Evolutionary conservation across 2,329 filamentous ascomycete genomes (phyloP).

Genomic region (Epichloe gansuensis): DNA sequence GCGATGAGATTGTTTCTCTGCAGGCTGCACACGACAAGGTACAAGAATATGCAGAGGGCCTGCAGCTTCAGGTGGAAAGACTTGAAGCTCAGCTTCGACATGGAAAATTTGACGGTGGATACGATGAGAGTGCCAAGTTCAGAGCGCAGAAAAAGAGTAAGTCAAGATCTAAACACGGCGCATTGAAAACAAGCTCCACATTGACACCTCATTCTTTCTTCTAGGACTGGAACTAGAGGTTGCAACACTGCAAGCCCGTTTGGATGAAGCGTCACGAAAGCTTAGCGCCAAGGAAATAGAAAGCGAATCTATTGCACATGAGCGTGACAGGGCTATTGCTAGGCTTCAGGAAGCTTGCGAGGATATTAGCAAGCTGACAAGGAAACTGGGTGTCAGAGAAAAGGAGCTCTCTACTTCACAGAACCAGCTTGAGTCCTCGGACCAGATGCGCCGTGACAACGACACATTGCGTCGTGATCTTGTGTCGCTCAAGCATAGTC

Average conservation of each 20-base stretch:
- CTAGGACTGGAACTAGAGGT: slow-evolving; percentile 47
- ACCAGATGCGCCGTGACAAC: slow-evolving; percentile 27
- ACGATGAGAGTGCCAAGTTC: slow-evolving; percentile 32
- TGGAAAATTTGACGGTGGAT: slow-evolving; percentile 30
- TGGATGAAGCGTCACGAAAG: slow-evolving; percentile 52
- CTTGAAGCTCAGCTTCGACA: slow-evolving; percentile 37
- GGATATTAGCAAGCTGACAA: slow-evolving; percentile 39
- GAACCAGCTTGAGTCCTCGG: slow-evolving; percentile 28
- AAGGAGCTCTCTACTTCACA: slow-evolving; percentile 31
- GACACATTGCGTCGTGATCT: slow-evolving; percentile 30
- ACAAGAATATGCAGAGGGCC: slow-evolving; percentile 39
- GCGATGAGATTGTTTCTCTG: slow-evolving; percentile 42
- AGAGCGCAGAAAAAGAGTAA: slow-evolving; percentile 44
- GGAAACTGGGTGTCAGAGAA: slow-evolving; percentile 28
- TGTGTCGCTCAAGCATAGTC: slow-evolving; percentile 25
- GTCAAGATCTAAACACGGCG: slow-evolving; percentile 14
- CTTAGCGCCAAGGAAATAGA: slow-evolving; percentile 50
- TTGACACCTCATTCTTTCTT: neutral
- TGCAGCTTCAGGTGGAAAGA: slow-evolving; percentile 38
- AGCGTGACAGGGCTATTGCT: slow-evolving; percentile 52
- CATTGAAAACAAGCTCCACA: neutral
- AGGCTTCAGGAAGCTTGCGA: slow-evolving; percentile 50
- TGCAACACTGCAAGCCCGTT: slow-evolving; percentile 44
- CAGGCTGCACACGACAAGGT: slow-evolving; percentile 45
- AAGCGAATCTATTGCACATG: slow-evolving; percentile 47